phyloP scores from a whole-genome alignment of 495 filamentous ascomycete genomes.

The Penicillium fimorum region DNA sequence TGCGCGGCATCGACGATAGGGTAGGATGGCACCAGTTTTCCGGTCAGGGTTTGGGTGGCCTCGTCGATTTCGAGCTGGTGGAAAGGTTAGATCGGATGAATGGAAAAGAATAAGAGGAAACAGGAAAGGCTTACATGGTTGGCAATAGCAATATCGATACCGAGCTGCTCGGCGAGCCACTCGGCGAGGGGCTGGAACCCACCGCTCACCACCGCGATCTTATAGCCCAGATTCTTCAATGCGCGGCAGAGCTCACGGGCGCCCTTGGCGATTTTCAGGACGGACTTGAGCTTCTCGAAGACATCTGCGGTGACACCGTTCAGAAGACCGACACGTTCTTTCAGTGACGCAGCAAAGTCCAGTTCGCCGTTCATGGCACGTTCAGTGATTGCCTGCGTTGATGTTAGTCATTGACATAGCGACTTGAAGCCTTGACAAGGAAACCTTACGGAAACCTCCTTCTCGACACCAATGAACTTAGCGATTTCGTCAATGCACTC shows the following conservation, averaged over 20 bases:
- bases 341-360: slow-evolving; percentile 83
- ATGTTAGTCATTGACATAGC: background rate
- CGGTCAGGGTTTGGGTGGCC: slow-evolving; percentile 67
- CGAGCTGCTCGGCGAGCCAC: slow-evolving; percentile 77
- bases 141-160: slow-evolving; percentile 81
- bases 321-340: slow-evolving; percentile 73
- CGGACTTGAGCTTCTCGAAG: slow-evolving; percentile 70
- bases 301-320: slow-evolving; percentile 76
- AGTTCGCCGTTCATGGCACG: slow-evolving; percentile 95
- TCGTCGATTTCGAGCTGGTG: slow-evolving; percentile 64
- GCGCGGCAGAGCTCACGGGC: slow-evolving; percentile 68
- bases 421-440: background rate
- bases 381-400: slow-evolving; percentile 67
- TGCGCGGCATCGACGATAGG: slow-evolving; percentile 78
- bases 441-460: slow-evolving; percentile 55
- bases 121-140: slow-evolving; percentile 59
- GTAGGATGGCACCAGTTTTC: slow-evolving; percentile 64
- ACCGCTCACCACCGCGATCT: slow-evolving; percentile 85
- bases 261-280: slow-evolving; percentile 77
- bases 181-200: slow-evolving; percentile 86
- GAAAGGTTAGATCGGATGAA: slow-evolving; percentile 6
- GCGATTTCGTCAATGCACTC: slow-evolving; percentile 97
- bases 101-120: background rate
- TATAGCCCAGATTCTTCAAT: slow-evolving; percentile 73
- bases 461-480: slow-evolving; percentile 69